phyloP scores from a whole-genome alignment of 371 early-diverging fungal species.

The Mucor lusitanicus region DNA sequence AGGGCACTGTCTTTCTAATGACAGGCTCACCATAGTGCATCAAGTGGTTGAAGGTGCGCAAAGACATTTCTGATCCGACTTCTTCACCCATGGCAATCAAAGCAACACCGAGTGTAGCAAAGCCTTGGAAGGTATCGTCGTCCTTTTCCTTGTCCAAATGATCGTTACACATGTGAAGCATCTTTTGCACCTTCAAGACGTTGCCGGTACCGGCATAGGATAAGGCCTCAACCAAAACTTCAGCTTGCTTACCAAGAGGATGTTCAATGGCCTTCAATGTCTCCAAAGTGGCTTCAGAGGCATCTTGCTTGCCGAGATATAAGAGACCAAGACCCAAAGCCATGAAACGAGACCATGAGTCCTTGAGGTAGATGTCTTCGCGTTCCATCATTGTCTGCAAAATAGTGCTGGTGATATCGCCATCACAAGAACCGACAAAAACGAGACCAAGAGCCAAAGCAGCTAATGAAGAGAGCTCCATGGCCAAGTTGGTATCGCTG shows the following conservation, averaged over 20 bases:
- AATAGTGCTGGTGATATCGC: conserved; percentile 90
- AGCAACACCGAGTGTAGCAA: conserved; percentile 95
- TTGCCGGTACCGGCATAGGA: conserved; percentile 96
- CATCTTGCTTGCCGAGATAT: conserved; percentile 90
- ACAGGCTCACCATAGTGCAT: conserved; percentile 98
- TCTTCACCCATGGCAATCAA: conserved; percentile 97
- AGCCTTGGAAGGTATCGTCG: conserved; percentile 85
- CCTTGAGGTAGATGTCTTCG: conserved; percentile 80
- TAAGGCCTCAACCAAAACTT: conserved; percentile 85
- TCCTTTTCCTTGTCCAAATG: conserved; percentile 88
- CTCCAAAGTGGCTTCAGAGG: conserved; percentile 88
- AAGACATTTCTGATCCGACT: conserved; percentile 94
- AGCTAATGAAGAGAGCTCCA: conserved; percentile 90
- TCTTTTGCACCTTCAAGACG: conserved; percentile 93
- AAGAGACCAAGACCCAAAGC: conserved; percentile 89
- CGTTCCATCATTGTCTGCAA: conserved; percentile 96
- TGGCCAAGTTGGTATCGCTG: conserved; percentile 79
- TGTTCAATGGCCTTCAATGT: conserved; percentile 93
- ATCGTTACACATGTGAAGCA: conserved; percentile 94
- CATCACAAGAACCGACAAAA: conserved; percentile 90
- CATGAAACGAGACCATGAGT: conserved; percentile 88
- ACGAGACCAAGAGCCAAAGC: conserved; percentile 91
- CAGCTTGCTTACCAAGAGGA: conserved; percentile 87
- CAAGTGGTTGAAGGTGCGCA: conserved; percentile 94
- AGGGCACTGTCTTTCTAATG: conserved; percentile 91